Base-by-base conservation (phyloP, 2,329 filamentous ascomycete genomes). In the Colletotrichum sp. region DNA sequence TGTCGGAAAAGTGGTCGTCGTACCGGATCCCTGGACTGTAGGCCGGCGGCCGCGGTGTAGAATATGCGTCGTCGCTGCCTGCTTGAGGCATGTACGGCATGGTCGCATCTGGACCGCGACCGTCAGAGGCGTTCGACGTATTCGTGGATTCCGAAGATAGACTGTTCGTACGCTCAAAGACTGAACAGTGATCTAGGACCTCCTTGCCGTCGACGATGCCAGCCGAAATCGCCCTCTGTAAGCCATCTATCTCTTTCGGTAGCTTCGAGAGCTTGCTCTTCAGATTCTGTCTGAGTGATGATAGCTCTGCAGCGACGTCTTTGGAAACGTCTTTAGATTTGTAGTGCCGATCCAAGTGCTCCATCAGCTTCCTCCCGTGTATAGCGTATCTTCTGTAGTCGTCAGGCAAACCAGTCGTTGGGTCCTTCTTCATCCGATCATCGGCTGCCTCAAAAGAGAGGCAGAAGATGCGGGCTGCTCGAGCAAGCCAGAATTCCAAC, bases 371-470 rank as follows among this genome's bases (percentile, higher is more conserved):
- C 49, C 85, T 84, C 0, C 89, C 89, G 72, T 92, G 90, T 21
- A 90, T 88, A 21, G 85, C 82, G 67, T 90, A 90, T 12, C 89
- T 83, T 15, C 88, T 84, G 78, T 89, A 91, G 78, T 92, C 90
- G 70, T 90, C 88, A 0, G 89, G 85, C 36, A 89, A 81, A 55
- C 76, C 76, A 2, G 86, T 83, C 36, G 83, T 81, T 0, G 84
- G 80, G 68, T 86, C 85, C 8, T 84, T 81, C n/a, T 83, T 81
- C 73, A 89, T 88, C 16, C 87, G 84, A 39, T 80, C 78, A 44
- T 87, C 83, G 5, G 89, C 89, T 28, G 86, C 83, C 24, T 88
- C 85, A 66, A 88, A 91, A 0, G 88, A 89, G 21, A 81, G 82
- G 72, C 87, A 89, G 79, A 90, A 91, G 1, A 91, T 83, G 13